Evolutionary conservation across 202 grass and related monocot genomes (phyloP).

Genomic region (Eragrostis tef): DNA sequence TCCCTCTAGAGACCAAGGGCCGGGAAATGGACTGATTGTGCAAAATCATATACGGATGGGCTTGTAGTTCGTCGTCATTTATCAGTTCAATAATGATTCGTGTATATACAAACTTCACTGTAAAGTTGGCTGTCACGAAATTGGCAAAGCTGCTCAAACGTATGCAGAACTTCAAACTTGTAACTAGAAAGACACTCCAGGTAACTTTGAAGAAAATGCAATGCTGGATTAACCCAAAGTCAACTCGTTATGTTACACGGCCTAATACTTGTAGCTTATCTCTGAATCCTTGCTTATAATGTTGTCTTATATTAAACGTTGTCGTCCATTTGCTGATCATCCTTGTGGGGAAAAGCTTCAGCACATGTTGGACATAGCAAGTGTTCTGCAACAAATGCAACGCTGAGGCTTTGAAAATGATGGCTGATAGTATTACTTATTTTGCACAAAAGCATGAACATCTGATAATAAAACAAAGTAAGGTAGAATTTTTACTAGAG

Average conservation of each 20-base stretch:
- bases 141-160: background rate
- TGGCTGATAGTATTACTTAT: background rate
- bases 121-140: no score
- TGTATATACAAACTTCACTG: background rate
- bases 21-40: conserved; percentile 49
- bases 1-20: conserved; percentile 79
- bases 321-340: background rate
- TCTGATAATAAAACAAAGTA: no score
- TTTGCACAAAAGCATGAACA: background rate
- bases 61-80: background rate
- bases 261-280: background rate
- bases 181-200: background rate
- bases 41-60: background rate
- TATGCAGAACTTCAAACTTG: background rate
- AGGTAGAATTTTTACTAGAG: no score
- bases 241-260: background rate
- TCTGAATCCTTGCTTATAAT: background rate
- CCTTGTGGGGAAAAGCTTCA: background rate
- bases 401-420: background rate
- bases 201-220: background rate
- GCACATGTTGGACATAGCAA: background rate
- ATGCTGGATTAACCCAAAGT: background rate
- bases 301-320: background rate
- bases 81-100: background rate
- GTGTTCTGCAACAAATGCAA: background rate